Conservation (phyloP, 345 rosid species). For the Microthlaspi erraticum region DNA sequence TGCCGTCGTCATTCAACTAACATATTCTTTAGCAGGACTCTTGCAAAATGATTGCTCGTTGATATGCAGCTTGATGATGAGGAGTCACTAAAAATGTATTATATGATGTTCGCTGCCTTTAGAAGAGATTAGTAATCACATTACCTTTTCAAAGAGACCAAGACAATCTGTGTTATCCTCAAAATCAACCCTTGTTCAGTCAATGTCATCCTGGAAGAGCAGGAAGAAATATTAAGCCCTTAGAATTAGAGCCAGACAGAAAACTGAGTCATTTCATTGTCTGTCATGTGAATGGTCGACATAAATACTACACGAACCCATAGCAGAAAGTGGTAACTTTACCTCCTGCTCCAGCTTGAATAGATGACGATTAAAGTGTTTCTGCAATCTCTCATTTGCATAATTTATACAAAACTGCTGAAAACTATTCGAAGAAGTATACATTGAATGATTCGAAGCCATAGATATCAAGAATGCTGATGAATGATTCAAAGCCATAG, state of each 20-base stretch:
- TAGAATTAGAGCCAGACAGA: neutral
- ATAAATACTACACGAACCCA: slow-evolving; percentile 10
- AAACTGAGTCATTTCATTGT: neutral
- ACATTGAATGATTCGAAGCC: slow-evolving; percentile 99
- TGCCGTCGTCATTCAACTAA: slow-evolving; percentile 31
- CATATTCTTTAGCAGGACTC: neutral
- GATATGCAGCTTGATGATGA: slow-evolving; percentile 31
- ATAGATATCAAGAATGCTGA: slow-evolving; percentile 97
- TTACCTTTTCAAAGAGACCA: slow-evolving; percentile 95
- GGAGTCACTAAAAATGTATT: slow-evolving; percentile 1
- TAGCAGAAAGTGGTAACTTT: slow-evolving; percentile 31
- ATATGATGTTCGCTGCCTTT: neutral
- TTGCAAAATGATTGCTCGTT: too few species aligned
- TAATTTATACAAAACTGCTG: slow-evolving; percentile 98
- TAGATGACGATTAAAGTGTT: slow-evolving; percentile 95
- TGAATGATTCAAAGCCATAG: too few species aligned
- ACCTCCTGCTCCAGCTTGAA: slow-evolving; percentile 99
- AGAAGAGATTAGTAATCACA: slow-evolving; percentile 4
- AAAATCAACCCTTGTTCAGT: slow-evolving; percentile 95
- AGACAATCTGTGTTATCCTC: slow-evolving; percentile 97
- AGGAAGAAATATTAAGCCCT: slow-evolving; percentile 10
- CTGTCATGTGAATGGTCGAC: neutral
- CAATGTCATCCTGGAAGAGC: slow-evolving; percentile 84
- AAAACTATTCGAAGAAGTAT: slow-evolving; percentile 69
- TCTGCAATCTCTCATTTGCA: slow-evolving; percentile 99